Evolutionary conservation across 2,329 filamentous ascomycete species (phyloP).

Genomic region (Eutypella sp.): DNA sequence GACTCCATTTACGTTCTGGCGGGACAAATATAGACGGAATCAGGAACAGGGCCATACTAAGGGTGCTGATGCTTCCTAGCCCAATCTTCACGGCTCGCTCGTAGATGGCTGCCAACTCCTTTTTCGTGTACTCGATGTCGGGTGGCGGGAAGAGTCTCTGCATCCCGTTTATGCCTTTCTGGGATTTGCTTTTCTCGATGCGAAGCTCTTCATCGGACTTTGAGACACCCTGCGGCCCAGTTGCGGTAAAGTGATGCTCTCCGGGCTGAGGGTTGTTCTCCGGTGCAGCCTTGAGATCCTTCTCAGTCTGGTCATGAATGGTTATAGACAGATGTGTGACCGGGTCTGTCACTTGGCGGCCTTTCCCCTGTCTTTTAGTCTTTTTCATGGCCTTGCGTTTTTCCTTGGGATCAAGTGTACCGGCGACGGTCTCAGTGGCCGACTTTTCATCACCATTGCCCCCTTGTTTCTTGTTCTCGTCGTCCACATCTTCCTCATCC

Average conservation of each 20-base stretch:
- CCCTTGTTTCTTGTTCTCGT: constrained; percentile 6
- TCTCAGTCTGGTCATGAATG: constrained; percentile 64
- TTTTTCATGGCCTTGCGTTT: constrained; percentile 46
- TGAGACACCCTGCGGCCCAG: constrained; percentile 31
- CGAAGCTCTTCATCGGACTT: constrained; percentile 36
- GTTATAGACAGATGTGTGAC: constrained; percentile 65
- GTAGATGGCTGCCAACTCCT: constrained; percentile 27
- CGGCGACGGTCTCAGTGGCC: constrained; percentile 32
- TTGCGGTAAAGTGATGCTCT: constrained; percentile 31
- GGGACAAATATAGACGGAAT: constrained; percentile 15
- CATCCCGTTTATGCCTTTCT: constrained; percentile 37
- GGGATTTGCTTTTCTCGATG: constrained; percentile 29
- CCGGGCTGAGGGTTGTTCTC: constrained; percentile 32
- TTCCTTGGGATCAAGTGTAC: constrained; percentile 37
- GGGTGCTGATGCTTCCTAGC: constrained; percentile 28
- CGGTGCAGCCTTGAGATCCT: constrained; percentile 46
- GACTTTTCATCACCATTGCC: constrained; percentile 19
- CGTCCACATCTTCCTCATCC: constrained; percentile 2
- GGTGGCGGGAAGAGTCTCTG: constrained; percentile 43
- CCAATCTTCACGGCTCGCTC: constrained; percentile 32
- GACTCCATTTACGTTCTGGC: neutral
- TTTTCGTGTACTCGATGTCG: constrained; percentile 37
- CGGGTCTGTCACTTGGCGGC: constrained; percentile 65
- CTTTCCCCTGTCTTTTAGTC: constrained; percentile 37
- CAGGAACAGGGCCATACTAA: constrained; percentile 19